Evolutionary conservation across 2,329 filamentous ascomycete genomes (phyloP).

Genomic region (Thelonectria olida): DNA sequence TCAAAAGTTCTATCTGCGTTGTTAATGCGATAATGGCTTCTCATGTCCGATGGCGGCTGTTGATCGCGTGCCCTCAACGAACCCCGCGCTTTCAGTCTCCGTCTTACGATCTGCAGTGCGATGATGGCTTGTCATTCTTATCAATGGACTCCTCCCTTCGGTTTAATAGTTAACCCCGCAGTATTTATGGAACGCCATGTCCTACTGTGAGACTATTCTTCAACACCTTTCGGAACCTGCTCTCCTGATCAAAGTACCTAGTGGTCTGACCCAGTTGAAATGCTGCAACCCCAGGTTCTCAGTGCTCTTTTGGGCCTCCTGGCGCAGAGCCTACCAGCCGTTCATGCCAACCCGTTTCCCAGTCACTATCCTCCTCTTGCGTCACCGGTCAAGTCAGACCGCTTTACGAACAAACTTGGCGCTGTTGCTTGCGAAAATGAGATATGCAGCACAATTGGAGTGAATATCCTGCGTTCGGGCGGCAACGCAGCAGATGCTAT

Average conservation of each 20-base stretch:
- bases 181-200: too few species aligned
- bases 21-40: neutral
- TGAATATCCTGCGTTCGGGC: conserved; percentile 63
- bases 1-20: conserved; percentile 10
- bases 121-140: too few species aligned
- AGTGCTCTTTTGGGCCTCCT: conserved; percentile 23
- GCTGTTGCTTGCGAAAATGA: conserved; percentile 70
- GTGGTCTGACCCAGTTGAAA: too few species aligned
- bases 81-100: neutral
- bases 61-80: neutral
- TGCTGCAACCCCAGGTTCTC: neutral
- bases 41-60: conserved; percentile 14
- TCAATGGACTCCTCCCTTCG: too few species aligned
- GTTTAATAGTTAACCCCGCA: too few species aligned
- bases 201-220: too few species aligned
- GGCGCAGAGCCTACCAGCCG: neutral
- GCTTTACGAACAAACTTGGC: conserved; percentile 48
- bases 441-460: conserved; percentile 68
- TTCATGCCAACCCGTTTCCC: conserved; percentile 13
- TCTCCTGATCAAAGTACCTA: neutral
- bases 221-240: neutral
- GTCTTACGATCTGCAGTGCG: neutral
- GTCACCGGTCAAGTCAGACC: neutral
- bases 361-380: conserved; percentile 22
- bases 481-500: conserved; percentile 75